Percentiles rank a stretch among this genome's conserved stretches.
Evolutionary conservation across 805 yeast genomes (phyloP).

Genomic region (Zygoascus flipseniorum): DNA sequence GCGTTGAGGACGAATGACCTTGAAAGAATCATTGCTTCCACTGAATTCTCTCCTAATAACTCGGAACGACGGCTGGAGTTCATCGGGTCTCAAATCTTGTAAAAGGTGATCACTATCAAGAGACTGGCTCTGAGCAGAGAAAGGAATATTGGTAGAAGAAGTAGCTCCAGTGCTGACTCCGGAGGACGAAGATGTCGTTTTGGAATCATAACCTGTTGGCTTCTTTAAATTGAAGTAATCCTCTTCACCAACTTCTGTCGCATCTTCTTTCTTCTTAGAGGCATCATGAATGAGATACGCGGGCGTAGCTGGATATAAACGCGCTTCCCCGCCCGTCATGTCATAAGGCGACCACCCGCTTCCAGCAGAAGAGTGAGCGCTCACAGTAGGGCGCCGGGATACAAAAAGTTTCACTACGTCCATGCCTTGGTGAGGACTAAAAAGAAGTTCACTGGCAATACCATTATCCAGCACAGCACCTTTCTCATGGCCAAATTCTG

Average conservation of each 20-base stretch:
- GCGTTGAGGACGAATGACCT: constrained; percentile 52
- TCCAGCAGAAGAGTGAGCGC: neutral
- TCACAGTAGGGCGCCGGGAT: neutral
- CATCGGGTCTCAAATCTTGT: neutral
- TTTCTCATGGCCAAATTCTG: constrained; percentile 53
- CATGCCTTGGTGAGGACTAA: constrained; percentile 20
- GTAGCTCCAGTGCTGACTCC: neutral
- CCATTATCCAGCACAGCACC: constrained; percentile 24
- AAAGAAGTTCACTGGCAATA: constrained; percentile 6
- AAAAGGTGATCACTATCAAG: neutral
- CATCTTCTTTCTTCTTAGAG: constrained; percentile 18
- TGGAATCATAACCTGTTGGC: constrained; percentile 1
- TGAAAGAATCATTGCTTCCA: constrained; percentile 40
- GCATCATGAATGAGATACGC: constrained; percentile 49
- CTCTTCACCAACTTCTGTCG: neutral
- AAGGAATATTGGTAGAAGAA: neutral
- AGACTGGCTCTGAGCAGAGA: neutral
- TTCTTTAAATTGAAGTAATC: constrained; percentile 16
- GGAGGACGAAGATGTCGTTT: constrained; percentile 4
- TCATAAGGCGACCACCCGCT: constrained; percentile 3
- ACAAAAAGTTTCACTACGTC: neutral
- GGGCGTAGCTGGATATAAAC: constrained; percentile 55
- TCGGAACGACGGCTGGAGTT: neutral
- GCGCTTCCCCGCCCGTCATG: neutral
- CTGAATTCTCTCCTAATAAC: constrained; percentile 6